phyloP scores from a whole-genome alignment of 2,329 filamentous ascomycete genomes.

The Cadophora sp. region DNA sequence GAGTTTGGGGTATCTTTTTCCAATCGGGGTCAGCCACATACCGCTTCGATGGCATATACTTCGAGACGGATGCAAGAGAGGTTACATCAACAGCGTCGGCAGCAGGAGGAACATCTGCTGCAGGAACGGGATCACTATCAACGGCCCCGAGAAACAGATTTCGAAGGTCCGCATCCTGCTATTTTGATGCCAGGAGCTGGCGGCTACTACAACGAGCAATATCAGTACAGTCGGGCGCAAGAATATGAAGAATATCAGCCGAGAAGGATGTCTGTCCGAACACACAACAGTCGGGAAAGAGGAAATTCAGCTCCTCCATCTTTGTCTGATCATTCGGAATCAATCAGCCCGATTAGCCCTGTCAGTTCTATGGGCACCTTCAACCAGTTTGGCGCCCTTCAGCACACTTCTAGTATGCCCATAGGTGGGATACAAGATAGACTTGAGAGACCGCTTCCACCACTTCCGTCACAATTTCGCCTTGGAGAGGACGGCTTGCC shows the following conservation, averaged over 20 bases:
- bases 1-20: constrained; percentile 43
- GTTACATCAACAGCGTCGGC: constrained; percentile 28
- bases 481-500: constrained; percentile 44
- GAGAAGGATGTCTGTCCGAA: constrained; percentile 27
- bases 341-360: constrained; percentile 31
- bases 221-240: constrained; percentile 10
- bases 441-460: constrained; percentile 40
- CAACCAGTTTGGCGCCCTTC: constrained; percentile 16
- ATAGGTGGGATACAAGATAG: constrained; percentile 21
- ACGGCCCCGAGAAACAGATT: constrained; percentile 15
- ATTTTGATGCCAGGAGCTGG: constrained; percentile 19
- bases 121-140: constrained; percentile 19
- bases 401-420: constrained; percentile 32
- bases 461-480: constrained; percentile 43
- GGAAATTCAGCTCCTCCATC: constrained; percentile 42
- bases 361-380: constrained; percentile 28
- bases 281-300: constrained; percentile 32
- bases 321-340: constrained; percentile 31
- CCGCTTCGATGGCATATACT: constrained; percentile 38
- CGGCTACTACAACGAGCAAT: constrained; percentile 16
- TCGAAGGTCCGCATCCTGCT: constrained; percentile 17
- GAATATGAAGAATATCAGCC: constrained; percentile 22
- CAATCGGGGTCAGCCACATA: constrained; percentile 35
- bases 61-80: constrained; percentile 41
- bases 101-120: constrained; percentile 30